Evolutionary conservation across 2,329 filamentous ascomycete genomes (phyloP), one percentile per base, ranked within the genome.

Genomic region (Anthostomella pinea): DNA sequence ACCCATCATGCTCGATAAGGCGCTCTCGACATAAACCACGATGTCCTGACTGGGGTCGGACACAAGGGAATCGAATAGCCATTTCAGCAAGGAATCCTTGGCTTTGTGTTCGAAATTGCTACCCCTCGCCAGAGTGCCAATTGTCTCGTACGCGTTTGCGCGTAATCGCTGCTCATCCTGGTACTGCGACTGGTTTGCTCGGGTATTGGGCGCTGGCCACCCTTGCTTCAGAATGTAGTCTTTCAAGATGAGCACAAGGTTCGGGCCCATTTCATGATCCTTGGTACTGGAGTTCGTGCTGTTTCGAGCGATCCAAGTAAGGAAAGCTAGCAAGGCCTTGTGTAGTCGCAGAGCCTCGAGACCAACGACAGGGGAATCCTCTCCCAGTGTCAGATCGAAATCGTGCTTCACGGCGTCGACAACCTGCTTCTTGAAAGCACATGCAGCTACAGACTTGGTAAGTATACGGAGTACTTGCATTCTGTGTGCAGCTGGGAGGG

Each of bases 21-120:
- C 85, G 33, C 91, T 87, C 52, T 97, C 90, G 37, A 97, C 89
- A 55, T 88, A 93, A 43, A 95, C 81, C 30, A 85, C 84, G 2
- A 90, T 83, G 7, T 85, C 82, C 1, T 80, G 75, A 1, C 80
- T 85, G 0, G 81, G 77, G 52, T 97, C 91, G 48, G 89, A 83
- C 8, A 83, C 82, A 3, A 97, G 69, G 1, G 90, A 91, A 17
- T 76, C 76, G 54, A 97, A 94, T 0, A 97, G 72, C 85, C 88
- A 97, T 33, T 75, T 77, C 48, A 78, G 78, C 32, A 78, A 68
- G 45, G 20, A 75, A 38, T 70, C 78, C 53, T 71, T 73, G 49
- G 56, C 68, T 24, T 64, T 64, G 9, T 78, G 53, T 4, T 80
- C 66, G 49, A 79, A 74, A 3, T 73, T 64, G 4, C 82, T 77